Evolutionary conservation across 2,329 filamentous ascomycete genomes (phyloP), one percentile per base, ranked within the genome.

Genomic region (Ophiocordyceps camponoti-leonardi): DNA sequence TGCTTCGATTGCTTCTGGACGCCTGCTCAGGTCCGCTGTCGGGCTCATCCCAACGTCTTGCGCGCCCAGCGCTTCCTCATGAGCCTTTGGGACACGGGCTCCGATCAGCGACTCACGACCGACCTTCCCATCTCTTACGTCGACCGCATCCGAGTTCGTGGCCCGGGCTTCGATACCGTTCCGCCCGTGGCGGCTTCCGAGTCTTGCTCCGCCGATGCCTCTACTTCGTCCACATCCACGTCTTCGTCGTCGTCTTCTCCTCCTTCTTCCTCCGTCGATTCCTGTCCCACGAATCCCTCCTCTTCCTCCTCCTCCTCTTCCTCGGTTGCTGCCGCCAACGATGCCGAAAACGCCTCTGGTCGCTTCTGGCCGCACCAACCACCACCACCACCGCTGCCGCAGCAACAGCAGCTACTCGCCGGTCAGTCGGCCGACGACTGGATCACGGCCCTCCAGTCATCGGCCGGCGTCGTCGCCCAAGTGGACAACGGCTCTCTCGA

Each of bases 1-100:
- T 83, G 82, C 44, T 83, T 79, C 60, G 80, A 84, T 59, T 73
- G 83, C 54, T 84, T 83, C 63, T 84, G 80, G 81, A 80, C 79
- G 6, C 79, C 79, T 0, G 73, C 79, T 1, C 81, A 85, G 61
- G 71, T 81, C 46, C 71, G 74, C 52, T 77, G 79, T n/a, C 73
- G 81, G 22, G 74, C 77, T 0, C 77, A 85, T 52, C 75, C 78
- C 4, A 71, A 74, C 51, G 69, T 84, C 48, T 65, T 84, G 39
- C 64, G 64, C 35, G 71, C 79, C 1, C 80, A 85, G 62, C 67
- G 69, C 33, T 84, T 81, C 54, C 71, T 81, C 57, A 79, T 82
- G 68, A 66, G 69, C 11, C 63, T 83, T 26, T 85, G 81, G 81
- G 75, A 81, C 48, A 26, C 42, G 31, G 61, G 62, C 30, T 62